Evolutionary conservation across 306 rosid genomes (phyloP), one percentile per base, ranked within the genome.

Genomic region (Trichosanthes cucumerina): DNA sequence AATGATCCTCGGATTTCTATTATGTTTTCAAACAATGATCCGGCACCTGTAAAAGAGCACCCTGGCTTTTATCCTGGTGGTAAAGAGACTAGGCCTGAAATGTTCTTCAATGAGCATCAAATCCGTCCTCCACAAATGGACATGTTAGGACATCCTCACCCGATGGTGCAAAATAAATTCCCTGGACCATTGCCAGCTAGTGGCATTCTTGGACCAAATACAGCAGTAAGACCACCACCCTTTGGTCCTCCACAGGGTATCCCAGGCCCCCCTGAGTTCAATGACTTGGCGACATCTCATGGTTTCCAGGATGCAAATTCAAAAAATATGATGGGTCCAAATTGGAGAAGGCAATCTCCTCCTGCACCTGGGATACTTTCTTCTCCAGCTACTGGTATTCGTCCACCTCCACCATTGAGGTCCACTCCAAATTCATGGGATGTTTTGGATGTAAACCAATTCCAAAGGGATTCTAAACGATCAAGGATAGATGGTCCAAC

Each of bases 1-100:
- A 95, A 92, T 79, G 97, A 95, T 83, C 93, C 99, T 84, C 93
- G 97, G 73, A 95, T 95, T 66, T 83, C 91, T 28, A 95, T 95
- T 73, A 91, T 87, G 96, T 95, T 84, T 87, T 95, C 97, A 26
- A 92, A 87, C 85, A 91, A 90, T 86, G 99, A 90, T 6, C 70
- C 84, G 60, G 88, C 89, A 76, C 96, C 89, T 73, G 88, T 93
- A 78, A 90, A 88, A 71, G 98, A 91, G 80, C 83, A 85, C 79
- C 83, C 93, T 70, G 86, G 87, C 77, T 65, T 85, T 81, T 87
- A 68, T 63, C 79, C 89, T 73, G 92, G 88, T 56, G 88, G 80
- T 82, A 88, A 87, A 81, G 96, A 95, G 81, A 88, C 91, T 21
- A 86, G 93, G 81, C 87, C 93, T 54, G 99, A 91, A 39, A 52